Conservation (phyloP, 2,329 filamentous ascomycete genomes). For the Aspergillus eucalypticola region DNA sequence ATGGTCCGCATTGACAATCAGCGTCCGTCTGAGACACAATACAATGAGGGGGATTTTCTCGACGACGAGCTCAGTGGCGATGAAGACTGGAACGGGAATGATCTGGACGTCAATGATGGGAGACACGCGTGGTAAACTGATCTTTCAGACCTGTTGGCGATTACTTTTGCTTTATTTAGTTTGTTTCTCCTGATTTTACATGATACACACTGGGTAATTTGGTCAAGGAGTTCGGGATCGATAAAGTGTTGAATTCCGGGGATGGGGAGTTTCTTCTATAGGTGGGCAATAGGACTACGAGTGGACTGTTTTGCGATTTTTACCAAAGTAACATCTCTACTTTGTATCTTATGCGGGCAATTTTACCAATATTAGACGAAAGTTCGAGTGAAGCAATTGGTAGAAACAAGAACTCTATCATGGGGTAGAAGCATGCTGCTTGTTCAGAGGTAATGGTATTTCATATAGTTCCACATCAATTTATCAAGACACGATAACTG, state of each 20-base stretch:
- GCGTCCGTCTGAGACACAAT: constrained; percentile 60
- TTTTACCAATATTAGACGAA: too few relatives aligned
- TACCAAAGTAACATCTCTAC: neutral
- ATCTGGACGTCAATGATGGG: constrained; percentile 27
- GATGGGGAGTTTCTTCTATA: neutral
- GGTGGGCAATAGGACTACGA: too few relatives aligned
- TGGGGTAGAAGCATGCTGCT: too few relatives aligned
- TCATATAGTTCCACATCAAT: too few relatives aligned
- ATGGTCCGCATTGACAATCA: constrained; percentile 63
- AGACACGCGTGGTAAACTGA: constrained; percentile 27
- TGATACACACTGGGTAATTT: constrained; percentile 3
- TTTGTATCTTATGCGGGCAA: too few relatives aligned
- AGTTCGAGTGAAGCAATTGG: too few relatives aligned
- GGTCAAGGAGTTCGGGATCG: neutral
- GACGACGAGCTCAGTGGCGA: constrained; percentile 62
- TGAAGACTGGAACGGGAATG: constrained; percentile 61
- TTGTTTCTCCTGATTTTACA: neutral
- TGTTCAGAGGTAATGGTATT: too few relatives aligned
- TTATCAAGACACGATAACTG: too few relatives aligned
- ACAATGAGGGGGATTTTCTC: constrained; percentile 61
- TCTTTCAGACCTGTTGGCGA: neutral
- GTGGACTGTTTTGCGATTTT: too few relatives aligned
- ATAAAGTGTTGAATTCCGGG: neutral
- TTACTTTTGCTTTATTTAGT: neutral
- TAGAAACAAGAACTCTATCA: too few relatives aligned